Conservation (phyloP, 2,329 filamentous ascomycete genomes). For the Capronia epimyces region DNA sequence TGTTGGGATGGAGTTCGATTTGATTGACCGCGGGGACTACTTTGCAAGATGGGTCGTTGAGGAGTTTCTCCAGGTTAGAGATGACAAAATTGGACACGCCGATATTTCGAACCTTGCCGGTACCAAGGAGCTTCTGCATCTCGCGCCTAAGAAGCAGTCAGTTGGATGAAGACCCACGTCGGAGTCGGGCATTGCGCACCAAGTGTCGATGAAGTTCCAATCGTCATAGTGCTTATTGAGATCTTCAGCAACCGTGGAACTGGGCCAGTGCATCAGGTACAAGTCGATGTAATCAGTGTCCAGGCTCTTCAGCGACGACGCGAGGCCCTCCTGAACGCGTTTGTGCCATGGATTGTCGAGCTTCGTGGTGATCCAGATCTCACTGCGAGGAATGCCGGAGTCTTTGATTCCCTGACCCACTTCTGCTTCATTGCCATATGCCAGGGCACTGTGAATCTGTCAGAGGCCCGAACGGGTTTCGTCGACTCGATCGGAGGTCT, state of each 20-base stretch:
- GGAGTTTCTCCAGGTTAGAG: slow-evolving; percentile 69
- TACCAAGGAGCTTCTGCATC: slow-evolving; percentile 42
- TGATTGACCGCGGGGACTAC: slow-evolving; percentile 69
- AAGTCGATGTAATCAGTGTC: slow-evolving; percentile 63
- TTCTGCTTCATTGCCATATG: slow-evolving; percentile 70
- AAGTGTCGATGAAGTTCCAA: slow-evolving; percentile 81
- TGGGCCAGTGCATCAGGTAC: slow-evolving; percentile 59
- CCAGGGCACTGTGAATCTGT: slow-evolving; percentile 50
- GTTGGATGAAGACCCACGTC: slow-evolving; percentile 34
- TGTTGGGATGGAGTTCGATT: slow-evolving; percentile 68
- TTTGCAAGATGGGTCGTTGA: slow-evolving; percentile 60
- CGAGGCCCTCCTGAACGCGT: slow-evolving; percentile 57
- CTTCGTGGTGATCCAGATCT: slow-evolving; percentile 74
- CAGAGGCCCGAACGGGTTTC: not conserved
- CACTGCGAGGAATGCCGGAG: slow-evolving; percentile 58
- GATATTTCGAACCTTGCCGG: slow-evolving; percentile 67
- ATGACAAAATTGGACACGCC: slow-evolving; percentile 84
- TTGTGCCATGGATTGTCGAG: slow-evolving; percentile 73
- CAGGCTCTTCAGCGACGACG: slow-evolving; percentile 57
- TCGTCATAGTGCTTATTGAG: slow-evolving; percentile 60
- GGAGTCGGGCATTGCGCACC: slow-evolving; percentile 33
- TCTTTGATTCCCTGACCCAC: slow-evolving; percentile 61
- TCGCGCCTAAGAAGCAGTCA: slow-evolving; percentile 30
- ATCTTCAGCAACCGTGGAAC: slow-evolving; percentile 30
- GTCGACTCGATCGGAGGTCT: slow-evolving; percentile 7